Conservation (phyloP, 805 yeast species). For the Ogataea haglerorum region DNA sequence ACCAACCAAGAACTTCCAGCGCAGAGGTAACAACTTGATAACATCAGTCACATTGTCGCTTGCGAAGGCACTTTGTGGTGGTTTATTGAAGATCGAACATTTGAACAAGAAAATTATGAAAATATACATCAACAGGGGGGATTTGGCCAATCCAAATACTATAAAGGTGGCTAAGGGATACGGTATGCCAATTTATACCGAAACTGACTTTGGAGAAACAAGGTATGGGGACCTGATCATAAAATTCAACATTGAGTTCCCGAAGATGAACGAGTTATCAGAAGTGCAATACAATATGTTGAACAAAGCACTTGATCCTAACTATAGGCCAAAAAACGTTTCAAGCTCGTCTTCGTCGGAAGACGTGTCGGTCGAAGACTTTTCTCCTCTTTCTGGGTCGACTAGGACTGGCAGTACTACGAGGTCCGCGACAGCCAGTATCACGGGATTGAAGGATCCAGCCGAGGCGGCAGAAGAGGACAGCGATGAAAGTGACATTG, state of each 20-base stretch:
- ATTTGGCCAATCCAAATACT: constrained; percentile 47
- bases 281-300: constrained; percentile 32
- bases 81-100: constrained; percentile 31
- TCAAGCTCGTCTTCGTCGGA: constrained; percentile 16
- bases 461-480: constrained; percentile 4
- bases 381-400: constrained; percentile 10
- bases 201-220: constrained; percentile 12
- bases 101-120: constrained; percentile 36
- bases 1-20: constrained; percentile 33
- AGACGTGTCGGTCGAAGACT: constrained; percentile 13
- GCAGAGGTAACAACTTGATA: constrained; percentile 29
- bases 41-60: constrained; percentile 21
- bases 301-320: constrained; percentile 18
- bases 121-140: constrained; percentile 46
- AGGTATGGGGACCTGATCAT: constrained; percentile 53
- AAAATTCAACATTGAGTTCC: constrained; percentile 57
- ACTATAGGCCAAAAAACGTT: constrained; percentile 1
- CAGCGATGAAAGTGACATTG: constrained; percentile 13
- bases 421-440: constrained; percentile 9
- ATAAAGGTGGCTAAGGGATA: constrained; percentile 37
- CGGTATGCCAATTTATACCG: constrained; percentile 59
- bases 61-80: constrained; percentile 28
- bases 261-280: constrained; percentile 40
- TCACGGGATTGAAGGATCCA: constrained; percentile 3
- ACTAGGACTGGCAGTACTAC: constrained; percentile 1